Conservation (phyloP, 768 basidiomycete species). For the Pisolithus orientalis region DNA sequence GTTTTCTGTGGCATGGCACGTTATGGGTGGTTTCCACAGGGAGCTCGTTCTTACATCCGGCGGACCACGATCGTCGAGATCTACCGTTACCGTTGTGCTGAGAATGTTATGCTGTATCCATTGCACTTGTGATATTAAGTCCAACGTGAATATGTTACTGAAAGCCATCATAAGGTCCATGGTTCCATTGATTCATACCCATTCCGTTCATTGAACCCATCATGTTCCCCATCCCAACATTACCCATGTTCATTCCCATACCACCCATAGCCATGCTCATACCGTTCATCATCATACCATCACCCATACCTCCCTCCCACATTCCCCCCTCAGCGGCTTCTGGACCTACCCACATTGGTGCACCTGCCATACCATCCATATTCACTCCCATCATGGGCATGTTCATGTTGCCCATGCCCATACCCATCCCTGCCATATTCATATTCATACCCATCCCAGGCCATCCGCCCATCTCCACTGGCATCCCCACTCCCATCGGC, state of each 20-base stretch:
- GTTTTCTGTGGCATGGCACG: constrained; percentile 1
- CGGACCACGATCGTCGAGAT: no score
- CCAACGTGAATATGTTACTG: constrained; percentile 10
- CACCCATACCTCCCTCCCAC: constrained; percentile 33
- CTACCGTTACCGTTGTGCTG: no score
- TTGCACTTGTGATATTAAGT: not conserved
- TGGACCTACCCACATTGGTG: constrained; percentile 31
- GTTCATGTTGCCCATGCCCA: constrained; percentile 35
- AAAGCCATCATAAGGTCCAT: constrained; percentile 28
- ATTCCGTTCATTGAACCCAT: constrained; percentile 31
- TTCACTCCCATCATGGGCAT: constrained; percentile 38
- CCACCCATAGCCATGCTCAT: constrained; percentile 25
- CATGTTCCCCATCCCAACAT: constrained; percentile 27
- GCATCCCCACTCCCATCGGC: constrained; percentile 35
- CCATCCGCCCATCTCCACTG: constrained; percentile 29
- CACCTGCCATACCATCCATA: constrained; percentile 25
- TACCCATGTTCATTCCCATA: constrained; percentile 32
- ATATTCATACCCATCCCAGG: constrained; percentile 33
- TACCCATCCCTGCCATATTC: constrained; percentile 33
- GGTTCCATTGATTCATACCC: constrained; percentile 36
- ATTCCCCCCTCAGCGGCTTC: constrained; percentile 28
- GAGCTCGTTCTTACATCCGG: no score
- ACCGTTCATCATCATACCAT: constrained; percentile 39
- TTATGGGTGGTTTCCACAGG: no score
- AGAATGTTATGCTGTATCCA: no score